phyloP scores from a whole-genome alignment of 1,284 basidiomycete species.

The Leccinum fuscescens region DNA sequence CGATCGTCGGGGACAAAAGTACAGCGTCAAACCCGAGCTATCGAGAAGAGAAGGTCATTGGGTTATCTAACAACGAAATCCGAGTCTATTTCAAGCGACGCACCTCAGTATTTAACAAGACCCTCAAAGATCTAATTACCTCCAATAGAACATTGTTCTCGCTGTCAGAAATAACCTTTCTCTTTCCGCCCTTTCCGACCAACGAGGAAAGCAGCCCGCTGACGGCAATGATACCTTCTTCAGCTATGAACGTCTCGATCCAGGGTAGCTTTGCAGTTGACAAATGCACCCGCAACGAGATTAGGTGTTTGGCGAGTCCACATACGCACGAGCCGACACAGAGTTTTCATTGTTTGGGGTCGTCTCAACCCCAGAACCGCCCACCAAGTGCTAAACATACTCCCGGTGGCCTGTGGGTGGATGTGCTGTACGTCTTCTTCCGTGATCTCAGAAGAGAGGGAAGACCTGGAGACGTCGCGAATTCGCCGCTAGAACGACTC shows the following conservation, averaged over 20 bases:
- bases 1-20: constrained; percentile 60
- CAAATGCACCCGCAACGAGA: constrained; percentile 82
- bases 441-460: constrained; percentile 28
- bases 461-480: constrained; percentile 27
- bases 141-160: constrained; percentile 73
- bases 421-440: constrained; percentile 41
- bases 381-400: constrained; percentile 77
- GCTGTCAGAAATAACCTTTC: constrained; percentile 55
- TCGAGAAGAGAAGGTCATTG: constrained; percentile 4
- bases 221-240: constrained; percentile 68
- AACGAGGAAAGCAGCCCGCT: constrained; percentile 55
- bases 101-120: constrained; percentile 84
- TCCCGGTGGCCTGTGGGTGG: constrained; percentile 69
- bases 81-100: constrained; percentile 25
- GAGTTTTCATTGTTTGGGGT: constrained; percentile 37
- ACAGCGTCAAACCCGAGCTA: constrained; percentile 76
- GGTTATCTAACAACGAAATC: constrained; percentile 29
- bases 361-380: constrained; percentile 56
- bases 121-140: constrained; percentile 76
- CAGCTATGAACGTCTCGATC: constrained; percentile 75
- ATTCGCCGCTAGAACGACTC: constrained; percentile 40
- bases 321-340: constrained; percentile 58
- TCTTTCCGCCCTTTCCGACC: constrained; percentile 63
- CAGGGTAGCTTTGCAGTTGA: constrained; percentile 80
- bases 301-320: constrained; percentile 76